These are phyloP conservation scores for Neonectria sp. DNA, from an alignment of 2,329 filamentous ascomycete species.

Conservation along the genomic window DNA sequence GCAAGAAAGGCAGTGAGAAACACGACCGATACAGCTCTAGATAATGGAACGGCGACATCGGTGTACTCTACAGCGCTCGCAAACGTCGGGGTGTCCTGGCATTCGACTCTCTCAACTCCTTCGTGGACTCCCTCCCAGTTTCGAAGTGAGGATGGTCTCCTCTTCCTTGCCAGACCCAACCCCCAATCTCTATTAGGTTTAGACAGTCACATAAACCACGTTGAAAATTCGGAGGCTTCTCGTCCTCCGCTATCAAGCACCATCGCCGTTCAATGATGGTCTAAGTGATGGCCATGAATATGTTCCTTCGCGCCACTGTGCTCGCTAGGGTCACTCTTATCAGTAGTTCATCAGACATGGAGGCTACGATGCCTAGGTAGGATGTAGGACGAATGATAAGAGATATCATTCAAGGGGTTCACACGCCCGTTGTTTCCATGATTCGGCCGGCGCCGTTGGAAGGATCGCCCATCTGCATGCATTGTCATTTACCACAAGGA, in stretches of 20 bases:
- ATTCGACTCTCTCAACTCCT: background rate
- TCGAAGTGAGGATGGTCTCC: background rate
- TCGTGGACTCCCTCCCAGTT: background rate
- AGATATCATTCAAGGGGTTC: background rate
- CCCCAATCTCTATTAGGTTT: background rate
- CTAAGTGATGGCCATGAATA: background rate
- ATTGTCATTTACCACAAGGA: constrained; percentile 25
- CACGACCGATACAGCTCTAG: background rate
- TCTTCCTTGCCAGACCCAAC: background rate
- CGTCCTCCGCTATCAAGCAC: background rate
- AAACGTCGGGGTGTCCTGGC: background rate
- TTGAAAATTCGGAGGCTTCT: background rate
- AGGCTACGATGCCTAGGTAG: background rate
- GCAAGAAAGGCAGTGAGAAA: background rate
- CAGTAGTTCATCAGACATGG: background rate
- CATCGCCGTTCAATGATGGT: background rate
- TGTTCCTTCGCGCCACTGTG: background rate
- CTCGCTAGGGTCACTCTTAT: background rate
- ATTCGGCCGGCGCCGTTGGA: background rate
- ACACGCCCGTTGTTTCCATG: background rate
- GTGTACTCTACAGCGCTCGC: background rate
- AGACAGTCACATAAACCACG: no score
- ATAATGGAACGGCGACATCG: background rate
- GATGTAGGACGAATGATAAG: background rate
- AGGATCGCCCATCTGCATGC: background rate